Base-by-base conservation (phyloP, 176 grass and related monocot species). In the bread wheat (Triticum aestivum) region DNA sequence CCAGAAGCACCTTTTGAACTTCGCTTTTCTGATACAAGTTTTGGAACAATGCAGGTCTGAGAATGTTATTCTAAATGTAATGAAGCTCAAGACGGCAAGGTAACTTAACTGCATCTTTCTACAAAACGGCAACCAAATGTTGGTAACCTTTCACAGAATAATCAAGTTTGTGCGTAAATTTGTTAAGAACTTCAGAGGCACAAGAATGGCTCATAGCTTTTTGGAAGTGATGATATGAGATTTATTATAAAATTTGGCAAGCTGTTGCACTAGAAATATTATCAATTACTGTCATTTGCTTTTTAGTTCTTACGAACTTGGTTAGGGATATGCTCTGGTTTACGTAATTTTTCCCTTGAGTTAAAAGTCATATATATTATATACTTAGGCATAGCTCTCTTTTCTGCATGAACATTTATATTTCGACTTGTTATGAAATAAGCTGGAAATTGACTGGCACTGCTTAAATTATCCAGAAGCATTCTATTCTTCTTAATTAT, bases 11-110 rank as follows among this genome's bases (percentile, higher is more conserved):
- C 65, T 39, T 83, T 20, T 65, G 39, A 56, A n/a, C 14, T 8
- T 63, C 66, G 73, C 38, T 84, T 23, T 69, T 47, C 21, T 83
- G 39, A 64, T 72, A 15, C 41, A 83, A 72, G 18, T 11, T 88
- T 34, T 79, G n/a, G 72, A 76, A 69, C 37, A 54, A 42, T 77
- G 18, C 29, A 51, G 27, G 9, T 74, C 62, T 72, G 18, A 24
- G 18, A 72, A 41, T 80, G 37, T 61, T 59, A 59, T 79, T 79
- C 10, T 62, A 35, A 61, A 81, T 81, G 67, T 24, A 61, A 77
- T 24, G 8, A 69, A 83, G 63, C 9, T 42, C 70, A 67, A 45
- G 34, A 6, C 21, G 10, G 79, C n/a, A 79, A n/a, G 54, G 29
- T 52, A 79, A 37, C 80, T 78, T 65, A 67, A 79, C 7, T 79